Evolutionary conservation across 1,284 basidiomycete genomes (phyloP), one percentile per base, ranked within the genome.

Genomic region (Leucoagaricus sp.): DNA sequence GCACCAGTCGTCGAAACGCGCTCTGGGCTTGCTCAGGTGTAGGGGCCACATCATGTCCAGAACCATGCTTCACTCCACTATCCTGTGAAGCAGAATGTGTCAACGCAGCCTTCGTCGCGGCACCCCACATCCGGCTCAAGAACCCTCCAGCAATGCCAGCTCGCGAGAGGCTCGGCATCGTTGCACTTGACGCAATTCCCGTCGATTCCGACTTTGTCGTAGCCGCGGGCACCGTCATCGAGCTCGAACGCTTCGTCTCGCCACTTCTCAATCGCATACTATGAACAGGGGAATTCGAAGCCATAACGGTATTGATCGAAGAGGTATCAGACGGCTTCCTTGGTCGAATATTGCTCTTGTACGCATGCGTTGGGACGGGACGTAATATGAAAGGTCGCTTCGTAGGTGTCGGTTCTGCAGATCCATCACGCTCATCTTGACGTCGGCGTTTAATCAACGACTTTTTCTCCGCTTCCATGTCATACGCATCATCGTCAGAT

Each of bases 51-150:
- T 41, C 41, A 38, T 17, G 26, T 23, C 26, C 34, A 25, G 15
- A 6, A 19, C 23, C 17, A 29, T 48, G n/a, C 31, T 36, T 50
- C 25, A 48, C 41, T 28, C 34, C 33, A n/a, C n/a, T n/a, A 36
- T 51, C 41, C 8, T 36, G 41, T 13, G 23, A 23, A 10, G 42
- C 55, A 36, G 48, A 50, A 38, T 17, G 44, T 9, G 49, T 13
- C 44, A 55, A 36, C 29, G 41, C 41, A 33, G 55, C 49, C 21
- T 57, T 57, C 5, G 55, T 57, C 33, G 55, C 55, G 12, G 55
- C 79, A 46, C 78, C 84, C 80, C 85, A 87, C 83, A 87, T 85
- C 29, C 85, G 76, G 61, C 82, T 85, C 46, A 87, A 72, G 67
- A 87, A 86, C 34, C 78, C 74, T 28, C 74, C 75, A 21, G 80